Evolutionary conservation across 75 land plant species (phyloP).

Genomic region (Chamaecyparis obtusa): DNA sequence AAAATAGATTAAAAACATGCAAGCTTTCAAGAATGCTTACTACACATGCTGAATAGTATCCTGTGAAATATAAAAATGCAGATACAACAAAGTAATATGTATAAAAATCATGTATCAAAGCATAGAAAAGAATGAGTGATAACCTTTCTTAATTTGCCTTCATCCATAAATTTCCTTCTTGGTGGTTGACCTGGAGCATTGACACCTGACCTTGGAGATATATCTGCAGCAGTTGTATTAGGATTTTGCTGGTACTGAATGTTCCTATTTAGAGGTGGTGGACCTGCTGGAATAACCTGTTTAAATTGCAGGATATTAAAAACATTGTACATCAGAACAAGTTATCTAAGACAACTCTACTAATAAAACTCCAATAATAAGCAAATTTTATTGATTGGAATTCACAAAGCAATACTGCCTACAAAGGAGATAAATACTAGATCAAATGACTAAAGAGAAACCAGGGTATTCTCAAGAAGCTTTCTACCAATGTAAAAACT

Average conservation of each 20-base stretch:
- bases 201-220: constrained; percentile 45
- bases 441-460: background rate
- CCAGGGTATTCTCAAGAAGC: background rate
- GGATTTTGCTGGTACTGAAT: constrained; percentile 29
- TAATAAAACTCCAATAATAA: too few species aligned
- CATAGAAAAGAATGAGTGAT: background rate
- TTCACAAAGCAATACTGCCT: background rate
- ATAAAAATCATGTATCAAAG: background rate
- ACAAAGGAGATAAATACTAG: background rate
- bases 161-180: constrained; percentile 85
- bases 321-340: background rate
- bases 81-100: background rate
- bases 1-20: background rate
- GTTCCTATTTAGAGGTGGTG: constrained; percentile 71
- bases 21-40: background rate
- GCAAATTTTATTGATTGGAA: background rate
- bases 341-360: background rate
- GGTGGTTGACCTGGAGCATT: constrained; percentile 63
- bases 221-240: constrained; percentile 26
- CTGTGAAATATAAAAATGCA: background rate
- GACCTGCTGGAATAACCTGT: constrained; percentile 31
- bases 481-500: background rate
- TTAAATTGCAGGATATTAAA: background rate
- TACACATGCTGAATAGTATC: background rate
- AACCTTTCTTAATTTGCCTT: constrained; percentile 95